Evolutionary conservation across 768 basidiomycete genomes (phyloP), one percentile per base, ranked within the genome.

Genomic region (Amanita polypyramis): DNA sequence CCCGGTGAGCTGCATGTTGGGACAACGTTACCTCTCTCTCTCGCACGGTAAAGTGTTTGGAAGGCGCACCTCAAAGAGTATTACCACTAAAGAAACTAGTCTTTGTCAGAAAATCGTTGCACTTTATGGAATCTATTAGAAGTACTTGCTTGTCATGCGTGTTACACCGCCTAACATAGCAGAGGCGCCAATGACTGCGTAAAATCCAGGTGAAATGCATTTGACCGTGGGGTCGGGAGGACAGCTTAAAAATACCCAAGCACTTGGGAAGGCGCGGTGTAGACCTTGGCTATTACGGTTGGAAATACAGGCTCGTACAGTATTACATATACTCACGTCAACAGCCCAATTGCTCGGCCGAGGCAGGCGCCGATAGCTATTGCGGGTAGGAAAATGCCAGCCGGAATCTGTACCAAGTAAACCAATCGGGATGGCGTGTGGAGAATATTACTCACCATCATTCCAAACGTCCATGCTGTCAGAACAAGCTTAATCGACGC

Each of bases 391-490:
- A 86, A 86, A 20, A 86, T 84, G 51, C 84, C 84, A 23, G 82
- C 82, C 33, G 84, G 84, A 29, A 86, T 66, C 83, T 85, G 53
- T 20, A 21, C n/a, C 17, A 17, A 42, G 2, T 34, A 21, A 40
- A 12, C 25, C 8, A 17, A 42, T 5, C 20, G 21, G 32, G 34
- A 20, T 21, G 30, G 20, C 43, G 40, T 7, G 15, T 54, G 32
- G 29, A 41, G 11, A 29, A 35, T 17, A 15, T 49, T 23, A 21
- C 65, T 48, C 53, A 82, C 83, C 78, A 79, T 81, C 78, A 85
- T 82, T 17, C 84, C 84, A 58, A 86, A 86, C 5, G 83, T 84
- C 81, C 82, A 85, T 5, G 81, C 76, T 23, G 84, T 85, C 17
- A 85, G 61, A 1, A 69, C 63, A 20, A 85, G 57, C 56, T 86